Conservation (phyloP, 208 protist species). For the Trypanosomatidae sp. region DNA sequence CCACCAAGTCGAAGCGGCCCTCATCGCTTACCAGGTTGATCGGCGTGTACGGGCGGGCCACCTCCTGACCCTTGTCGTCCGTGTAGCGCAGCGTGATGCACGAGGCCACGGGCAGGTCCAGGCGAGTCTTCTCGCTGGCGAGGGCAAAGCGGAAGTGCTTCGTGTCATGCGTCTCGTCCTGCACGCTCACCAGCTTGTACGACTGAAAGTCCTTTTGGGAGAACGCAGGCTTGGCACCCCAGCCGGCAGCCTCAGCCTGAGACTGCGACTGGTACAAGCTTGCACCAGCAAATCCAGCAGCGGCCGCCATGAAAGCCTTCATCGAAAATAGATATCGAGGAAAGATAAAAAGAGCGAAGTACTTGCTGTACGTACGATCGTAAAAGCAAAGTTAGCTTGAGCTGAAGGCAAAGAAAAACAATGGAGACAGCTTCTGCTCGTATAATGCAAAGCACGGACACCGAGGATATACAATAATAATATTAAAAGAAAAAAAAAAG, state of each 20-base stretch:
- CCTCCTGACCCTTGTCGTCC: constrained; percentile 60
- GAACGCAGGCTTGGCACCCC: constrained; percentile 41
- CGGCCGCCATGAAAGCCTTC: constrained; percentile 43
- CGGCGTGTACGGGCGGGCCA: constrained; percentile 80
- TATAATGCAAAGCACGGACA: too few species aligned
- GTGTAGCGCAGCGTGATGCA: constrained; percentile 69
- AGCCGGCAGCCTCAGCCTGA: constrained; percentile 20
- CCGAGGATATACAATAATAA: too few species aligned
- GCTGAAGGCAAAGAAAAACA: too few species aligned
- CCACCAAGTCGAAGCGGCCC: constrained; percentile 71
- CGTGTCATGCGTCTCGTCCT: constrained; percentile 58
- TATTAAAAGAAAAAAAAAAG: too few species aligned
- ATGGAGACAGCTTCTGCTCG: too few species aligned
- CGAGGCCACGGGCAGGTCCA: constrained; percentile 50
- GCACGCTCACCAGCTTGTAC: constrained; percentile 62
- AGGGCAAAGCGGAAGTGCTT: constrained; percentile 72
- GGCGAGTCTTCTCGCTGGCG: constrained; percentile 25
- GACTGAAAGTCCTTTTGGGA: constrained; percentile 57
- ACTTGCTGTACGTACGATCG: too few species aligned
- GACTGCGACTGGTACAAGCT: constrained; percentile 35
- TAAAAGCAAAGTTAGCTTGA: too few species aligned
- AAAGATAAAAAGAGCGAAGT: too few species aligned
- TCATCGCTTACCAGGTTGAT: constrained; percentile 51
- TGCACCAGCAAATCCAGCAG: constrained; percentile 31
- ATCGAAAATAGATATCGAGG: too few species aligned